Percentiles rank a stretch among this genome's conserved stretches.
Conservation (phyloP, 805 yeast species). For the Saccharomycopsis capsularis region DNA sequence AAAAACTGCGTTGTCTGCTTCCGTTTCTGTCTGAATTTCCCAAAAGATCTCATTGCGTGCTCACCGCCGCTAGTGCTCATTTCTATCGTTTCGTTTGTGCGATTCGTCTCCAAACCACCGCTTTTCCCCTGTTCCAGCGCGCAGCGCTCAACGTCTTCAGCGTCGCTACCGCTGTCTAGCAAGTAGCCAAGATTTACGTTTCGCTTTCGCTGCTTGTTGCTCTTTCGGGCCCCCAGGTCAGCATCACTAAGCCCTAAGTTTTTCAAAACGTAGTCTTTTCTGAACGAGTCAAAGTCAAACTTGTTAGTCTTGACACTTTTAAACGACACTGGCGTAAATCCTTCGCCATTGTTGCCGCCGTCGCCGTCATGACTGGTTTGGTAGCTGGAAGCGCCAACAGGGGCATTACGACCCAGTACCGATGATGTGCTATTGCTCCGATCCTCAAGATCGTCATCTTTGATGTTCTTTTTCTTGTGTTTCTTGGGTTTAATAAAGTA, state of each 20-base stretch:
- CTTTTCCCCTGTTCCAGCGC: too few relatives aligned
- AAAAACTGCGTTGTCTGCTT: too few relatives aligned
- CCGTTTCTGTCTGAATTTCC: too few relatives aligned
- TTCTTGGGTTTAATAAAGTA: constrained; percentile 7
- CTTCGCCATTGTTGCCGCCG: background rate
- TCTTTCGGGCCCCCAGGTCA: background rate
- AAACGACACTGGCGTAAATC: constrained; percentile 15
- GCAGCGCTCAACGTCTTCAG: background rate
- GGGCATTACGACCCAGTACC: too few relatives aligned
- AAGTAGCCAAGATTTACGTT: background rate
- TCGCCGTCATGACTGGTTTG: background rate
- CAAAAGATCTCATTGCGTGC: too few relatives aligned
- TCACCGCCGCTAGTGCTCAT: too few relatives aligned
- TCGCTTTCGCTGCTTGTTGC: background rate
- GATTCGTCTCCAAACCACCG: too few relatives aligned
- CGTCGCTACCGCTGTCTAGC: background rate
- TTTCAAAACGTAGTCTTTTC: constrained; percentile 11
- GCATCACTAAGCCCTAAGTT: constrained; percentile 1
- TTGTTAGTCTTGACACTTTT: constrained; percentile 9
- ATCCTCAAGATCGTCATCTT: too few relatives aligned
- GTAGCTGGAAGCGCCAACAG: too few relatives aligned
- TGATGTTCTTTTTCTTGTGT: background rate
- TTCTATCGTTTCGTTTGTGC: too few relatives aligned
- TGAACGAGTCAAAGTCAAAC: constrained; percentile 13
- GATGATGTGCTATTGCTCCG: too few relatives aligned